Evolutionary conservation across 768 basidiomycete genomes (phyloP), one percentile per base, ranked within the genome.

Genomic region (Asterophora lycoperdoides): DNA sequence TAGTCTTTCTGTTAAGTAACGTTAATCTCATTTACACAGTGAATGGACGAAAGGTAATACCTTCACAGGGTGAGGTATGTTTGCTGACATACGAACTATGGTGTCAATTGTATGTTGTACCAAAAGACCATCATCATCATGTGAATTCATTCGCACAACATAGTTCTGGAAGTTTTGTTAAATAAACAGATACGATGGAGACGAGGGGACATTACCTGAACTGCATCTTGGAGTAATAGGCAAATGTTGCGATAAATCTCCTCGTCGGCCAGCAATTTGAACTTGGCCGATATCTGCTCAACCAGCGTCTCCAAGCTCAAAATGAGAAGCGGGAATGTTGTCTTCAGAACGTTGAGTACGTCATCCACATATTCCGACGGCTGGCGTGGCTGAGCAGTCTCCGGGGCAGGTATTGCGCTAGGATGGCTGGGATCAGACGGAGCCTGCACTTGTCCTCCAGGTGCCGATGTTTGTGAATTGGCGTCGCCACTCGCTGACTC

Each of bases 241-340:
- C 85, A 87, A 38, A 93, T 81, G 58, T 91, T 81, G 14, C 96
- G 81, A 68, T 97, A 97, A 6, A 93, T 84, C 55, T 97, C 94
- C 67, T 99, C 96, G 51, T 99, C 96, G 2, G 83, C 78, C 1
- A 80, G 76, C 2, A 88, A 81, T 64, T 96, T 95, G 72, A 97
- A 95, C 44, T 93, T 81, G 50, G 83, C 79, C 17, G 83, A 77
- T 55, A 99, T 88, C 67, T 97, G 93, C 56, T 99, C 96, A 4
- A 94, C 88, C 78, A 97, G 88, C 13, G 92, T 94, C 70, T 99
- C 96, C 76, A 99, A 76, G 48, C 93, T 96, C 17, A 98, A 73
- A 26, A 95, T 90, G 30, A 99, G 78, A 6, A 99, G 77, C 0
- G 96, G 96, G 75, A 94, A 96, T 0, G 91, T 86, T 0, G 95